Evolutionary conservation across 1,284 basidiomycete species (phyloP).

Genomic region (Tetrapyrgos nigripes): DNA sequence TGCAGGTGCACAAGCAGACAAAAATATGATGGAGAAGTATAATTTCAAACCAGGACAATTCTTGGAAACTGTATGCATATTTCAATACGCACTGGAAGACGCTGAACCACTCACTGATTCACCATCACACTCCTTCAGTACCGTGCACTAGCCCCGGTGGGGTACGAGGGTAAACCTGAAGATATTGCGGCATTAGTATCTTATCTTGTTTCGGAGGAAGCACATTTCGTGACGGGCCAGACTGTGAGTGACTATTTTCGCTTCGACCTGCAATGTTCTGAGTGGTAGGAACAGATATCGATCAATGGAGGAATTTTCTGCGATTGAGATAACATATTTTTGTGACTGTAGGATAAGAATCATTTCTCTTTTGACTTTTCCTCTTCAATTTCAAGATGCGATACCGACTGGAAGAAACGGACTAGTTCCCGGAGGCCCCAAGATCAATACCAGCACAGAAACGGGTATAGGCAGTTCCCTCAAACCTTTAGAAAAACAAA

Average conservation of each 20-base stretch:
- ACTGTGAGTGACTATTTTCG: too few species aligned
- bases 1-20: neutral
- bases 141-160: slow-evolving; percentile 13
- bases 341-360: neutral
- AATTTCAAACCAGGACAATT: neutral
- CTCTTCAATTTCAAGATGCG: too few species aligned
- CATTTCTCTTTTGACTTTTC: too few species aligned
- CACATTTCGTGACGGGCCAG: slow-evolving; percentile 30
- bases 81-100: neutral
- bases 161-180: slow-evolving; percentile 23
- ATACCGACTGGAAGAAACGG: too few species aligned
- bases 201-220: slow-evolving; percentile 28
- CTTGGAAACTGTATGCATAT: neutral
- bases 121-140: neutral
- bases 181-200: slow-evolving; percentile 30
- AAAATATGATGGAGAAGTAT: neutral
- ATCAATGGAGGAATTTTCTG: slow-evolving; percentile 3
- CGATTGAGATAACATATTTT: neutral
- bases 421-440: too few species aligned
- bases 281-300: neutral
- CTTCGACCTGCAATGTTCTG: neutral
- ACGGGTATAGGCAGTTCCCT: too few species aligned
- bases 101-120: neutral
- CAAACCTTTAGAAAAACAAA: too few species aligned
- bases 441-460: too few species aligned